Conservation (phyloP, 768 basidiomycete genomes). For the Cubamyces sp. region DNA sequence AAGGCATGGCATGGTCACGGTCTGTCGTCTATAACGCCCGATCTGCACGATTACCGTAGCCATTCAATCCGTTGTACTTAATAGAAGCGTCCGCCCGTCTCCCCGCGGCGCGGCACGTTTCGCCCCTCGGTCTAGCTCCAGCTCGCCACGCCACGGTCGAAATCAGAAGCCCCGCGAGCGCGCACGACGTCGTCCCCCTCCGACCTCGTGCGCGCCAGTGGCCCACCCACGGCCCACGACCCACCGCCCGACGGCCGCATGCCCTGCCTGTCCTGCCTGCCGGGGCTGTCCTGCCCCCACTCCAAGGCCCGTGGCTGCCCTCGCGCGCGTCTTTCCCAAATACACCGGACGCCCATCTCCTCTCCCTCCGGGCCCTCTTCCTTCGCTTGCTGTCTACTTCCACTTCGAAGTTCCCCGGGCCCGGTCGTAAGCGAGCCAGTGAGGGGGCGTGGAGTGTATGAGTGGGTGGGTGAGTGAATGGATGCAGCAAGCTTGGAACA, state of each 20-base stretch:
- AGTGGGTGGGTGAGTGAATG: no score
- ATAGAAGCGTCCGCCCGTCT: constrained; percentile 13
- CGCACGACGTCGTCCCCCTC: constrained; percentile 1
- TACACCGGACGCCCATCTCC: not conserved
- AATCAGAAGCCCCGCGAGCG: constrained; percentile 9
- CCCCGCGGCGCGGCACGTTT: constrained; percentile 2
- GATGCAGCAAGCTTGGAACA: no score
- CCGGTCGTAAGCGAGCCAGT: no score
- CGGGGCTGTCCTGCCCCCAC: not conserved
- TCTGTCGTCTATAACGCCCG: constrained; percentile 3
- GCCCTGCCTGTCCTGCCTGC: not conserved
- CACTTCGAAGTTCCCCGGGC: no score
- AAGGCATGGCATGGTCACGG: not conserved
- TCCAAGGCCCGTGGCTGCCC: not conserved
- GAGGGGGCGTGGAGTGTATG: no score
- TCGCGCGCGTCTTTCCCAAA: not conserved
- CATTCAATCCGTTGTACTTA: constrained; percentile 20
- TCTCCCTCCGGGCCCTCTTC: no score
- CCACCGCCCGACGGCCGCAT: constrained; percentile 1
- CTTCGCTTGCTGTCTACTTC: no score
- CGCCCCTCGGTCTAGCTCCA: constrained; percentile 1
- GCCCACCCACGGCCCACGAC: not conserved
- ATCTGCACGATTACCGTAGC: constrained; percentile 5
- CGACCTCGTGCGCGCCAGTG: constrained; percentile 8
- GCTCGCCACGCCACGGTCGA: not conserved